phyloP scores from a whole-genome alignment of 495 filamentous ascomycete species.

The Lophiotrema nucula region DNA sequence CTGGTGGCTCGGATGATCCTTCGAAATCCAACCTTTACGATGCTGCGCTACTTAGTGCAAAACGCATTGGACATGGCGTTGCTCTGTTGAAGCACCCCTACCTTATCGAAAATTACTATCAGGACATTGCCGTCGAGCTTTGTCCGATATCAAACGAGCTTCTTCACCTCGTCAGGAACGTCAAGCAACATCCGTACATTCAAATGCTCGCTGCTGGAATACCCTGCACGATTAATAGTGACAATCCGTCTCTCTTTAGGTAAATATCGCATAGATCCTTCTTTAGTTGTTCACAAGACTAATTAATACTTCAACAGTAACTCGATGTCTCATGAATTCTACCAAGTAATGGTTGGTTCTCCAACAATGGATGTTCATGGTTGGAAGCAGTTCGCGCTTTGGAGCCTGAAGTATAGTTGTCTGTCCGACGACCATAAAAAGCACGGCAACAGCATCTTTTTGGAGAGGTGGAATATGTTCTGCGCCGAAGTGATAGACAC shows the following conservation, averaged over 20 bases:
- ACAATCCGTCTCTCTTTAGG: constrained; percentile 46
- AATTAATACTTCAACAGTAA: constrained; percentile 29
- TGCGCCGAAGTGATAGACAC: constrained; percentile 33
- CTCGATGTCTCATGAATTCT: constrained; percentile 43
- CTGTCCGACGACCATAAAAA: constrained; percentile 31
- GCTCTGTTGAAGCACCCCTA: constrained; percentile 41
- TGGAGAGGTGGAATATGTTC: constrained; percentile 37
- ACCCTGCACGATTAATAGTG: constrained; percentile 43
- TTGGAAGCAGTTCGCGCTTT: constrained; percentile 43
- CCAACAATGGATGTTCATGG: constrained; percentile 40
- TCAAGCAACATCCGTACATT: constrained; percentile 43
- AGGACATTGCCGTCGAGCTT: constrained; percentile 41
- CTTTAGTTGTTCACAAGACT: constrained; percentile 7
- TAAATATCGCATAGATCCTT: constrained; percentile 19
- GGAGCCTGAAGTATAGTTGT: constrained; percentile 43
- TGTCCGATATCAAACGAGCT: constrained; percentile 46
- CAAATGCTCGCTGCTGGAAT: constrained; percentile 41
- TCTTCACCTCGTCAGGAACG: constrained; percentile 43
- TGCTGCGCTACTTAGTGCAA: constrained; percentile 37
- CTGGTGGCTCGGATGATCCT: constrained; percentile 40
- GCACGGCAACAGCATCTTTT: constrained; percentile 30
- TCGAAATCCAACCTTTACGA: constrained; percentile 45
- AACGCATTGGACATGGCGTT: constrained; percentile 44
- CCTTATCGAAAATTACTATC: constrained; percentile 40
- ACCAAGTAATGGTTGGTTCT: constrained; percentile 45